Percentiles rank a stretch among this genome's conserved stretches.
Conservation (phyloP, 768 basidiomycete genomes). For the Boletus huronensis region DNA sequence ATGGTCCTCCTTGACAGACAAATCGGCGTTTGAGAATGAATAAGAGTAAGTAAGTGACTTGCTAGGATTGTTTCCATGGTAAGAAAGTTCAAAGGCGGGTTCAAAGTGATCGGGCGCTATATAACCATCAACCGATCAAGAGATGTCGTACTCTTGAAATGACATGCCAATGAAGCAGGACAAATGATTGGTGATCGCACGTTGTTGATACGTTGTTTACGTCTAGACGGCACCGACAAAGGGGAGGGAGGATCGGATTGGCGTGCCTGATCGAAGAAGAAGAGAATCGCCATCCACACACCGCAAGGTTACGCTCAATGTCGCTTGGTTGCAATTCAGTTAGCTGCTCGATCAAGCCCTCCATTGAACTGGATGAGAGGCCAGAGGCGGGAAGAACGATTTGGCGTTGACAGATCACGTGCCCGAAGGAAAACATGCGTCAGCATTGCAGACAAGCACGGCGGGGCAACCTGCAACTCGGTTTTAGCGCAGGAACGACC, state of each 20-base stretch:
- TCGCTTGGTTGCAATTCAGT: conserved; percentile 16
- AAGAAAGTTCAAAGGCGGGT: conserved; percentile 17
- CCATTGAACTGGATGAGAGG: not conserved
- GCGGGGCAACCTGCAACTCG: not conserved
- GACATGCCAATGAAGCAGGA: conserved; percentile 17
- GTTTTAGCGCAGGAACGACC: conserved; percentile 1
- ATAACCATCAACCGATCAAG: conserved; percentile 25
- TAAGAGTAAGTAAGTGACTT: conserved; percentile 2
- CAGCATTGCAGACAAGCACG: not conserved
- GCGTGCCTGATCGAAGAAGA: conserved; percentile 28
- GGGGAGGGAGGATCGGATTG: conserved; percentile 17
- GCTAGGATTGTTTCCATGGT: conserved; percentile 29
- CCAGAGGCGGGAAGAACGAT: not conserved
- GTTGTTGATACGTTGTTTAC: conserved; percentile 25
- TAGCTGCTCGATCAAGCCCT: not conserved
- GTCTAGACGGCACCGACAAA: conserved; percentile 34
- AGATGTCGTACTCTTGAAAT: conserved; percentile 26
- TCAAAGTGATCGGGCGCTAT: conserved; percentile 15
- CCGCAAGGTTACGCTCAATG: conserved; percentile 14
- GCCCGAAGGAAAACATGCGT: conserved; percentile 16
- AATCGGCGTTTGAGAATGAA: conserved; percentile 7
- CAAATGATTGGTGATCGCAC: conserved; percentile 28
- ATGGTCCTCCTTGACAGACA: not conserved
- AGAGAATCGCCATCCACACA: conserved; percentile 21
- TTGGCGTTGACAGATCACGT: conserved; percentile 23